These are phyloP conservation scores for maize (Zea mays) DNA, from an alignment of 176 grass and related monocot genomes.

Conservation along the genomic window Zm-B73-REFERENCE-NAM-5.0 NC_050096.1:14215001-14215500, in stretches of 20 bases:
- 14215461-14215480: background rate
- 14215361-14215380: background rate
- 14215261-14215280: slow-evolving; percentile 4
- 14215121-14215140: background rate
- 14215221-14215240: slow-evolving; percentile 27
- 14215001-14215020: slow-evolving; percentile 80
- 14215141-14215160: background rate
- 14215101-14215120: background rate
- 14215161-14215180: background rate
- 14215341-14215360: slow-evolving; percentile 22
- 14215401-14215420: background rate
- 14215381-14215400: background rate
- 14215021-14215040: slow-evolving; percentile 72
- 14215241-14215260: slow-evolving; percentile 16
- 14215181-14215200: slow-evolving; percentile 48
- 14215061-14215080: slow-evolving; percentile 42
- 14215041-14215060: slow-evolving; percentile 62
- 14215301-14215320: slow-evolving; percentile 32
- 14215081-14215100: slow-evolving; percentile 39
- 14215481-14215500: background rate
- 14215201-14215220: slow-evolving; percentile 29
- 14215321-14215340: slow-evolving; percentile 16
- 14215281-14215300: slow-evolving; percentile 33
- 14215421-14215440: background rate
- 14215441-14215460: background rate